Conservation (phyloP, 805 yeast species). For the Ascoidea tarda region DNA sequence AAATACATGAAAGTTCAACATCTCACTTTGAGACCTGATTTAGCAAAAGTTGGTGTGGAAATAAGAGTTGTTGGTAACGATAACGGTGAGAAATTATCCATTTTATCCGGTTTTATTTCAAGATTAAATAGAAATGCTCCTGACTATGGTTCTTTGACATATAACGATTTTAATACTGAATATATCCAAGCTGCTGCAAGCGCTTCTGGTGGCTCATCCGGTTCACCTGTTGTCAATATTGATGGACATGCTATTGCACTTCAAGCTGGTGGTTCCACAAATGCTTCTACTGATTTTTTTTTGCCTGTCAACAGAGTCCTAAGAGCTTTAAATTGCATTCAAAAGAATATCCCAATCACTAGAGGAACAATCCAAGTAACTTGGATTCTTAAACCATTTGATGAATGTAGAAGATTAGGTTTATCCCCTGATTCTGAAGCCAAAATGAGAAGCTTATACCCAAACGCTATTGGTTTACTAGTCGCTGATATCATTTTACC, state of each 20-base stretch:
- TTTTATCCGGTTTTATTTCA: conserved; percentile 64
- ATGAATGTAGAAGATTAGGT: conserved; percentile 82
- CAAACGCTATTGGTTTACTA: conserved; percentile 63
- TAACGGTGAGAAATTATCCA: conserved; percentile 86
- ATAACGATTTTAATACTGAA: conserved; percentile 88
- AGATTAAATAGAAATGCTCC: conserved; percentile 91
- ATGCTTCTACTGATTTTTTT: conserved; percentile 88
- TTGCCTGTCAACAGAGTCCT: conserved; percentile 73
- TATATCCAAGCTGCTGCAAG: conserved; percentile 94
- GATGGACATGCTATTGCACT: conserved; percentile 82
- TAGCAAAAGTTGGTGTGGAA: conserved; percentile 79
- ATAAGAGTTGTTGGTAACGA: conserved; percentile 93
- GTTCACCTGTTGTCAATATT: conserved; percentile 89
- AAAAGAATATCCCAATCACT: conserved; percentile 41
- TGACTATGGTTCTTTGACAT: conserved; percentile 76
- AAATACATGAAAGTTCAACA: too few relatives aligned
- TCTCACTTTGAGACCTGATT: conserved; percentile 58
- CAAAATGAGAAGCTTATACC: conserved; percentile 51
- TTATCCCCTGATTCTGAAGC: conserved; percentile 62
- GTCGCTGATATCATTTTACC: conserved; percentile 77
- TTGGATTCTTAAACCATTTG: conserved; percentile 78
- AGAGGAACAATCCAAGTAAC: conserved; percentile 90
- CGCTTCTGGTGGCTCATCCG: conserved; percentile 92
- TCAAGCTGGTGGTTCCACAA: conserved; percentile 89
- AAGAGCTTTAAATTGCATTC: conserved; percentile 70